A percentile compares a stretch with the other conserved stretches of the same genome.
These are phyloP conservation scores for Magnusiomyces suaveolens DNA, from an alignment of 1,139 yeast genomes.

Conservation along the genomic window DNA sequence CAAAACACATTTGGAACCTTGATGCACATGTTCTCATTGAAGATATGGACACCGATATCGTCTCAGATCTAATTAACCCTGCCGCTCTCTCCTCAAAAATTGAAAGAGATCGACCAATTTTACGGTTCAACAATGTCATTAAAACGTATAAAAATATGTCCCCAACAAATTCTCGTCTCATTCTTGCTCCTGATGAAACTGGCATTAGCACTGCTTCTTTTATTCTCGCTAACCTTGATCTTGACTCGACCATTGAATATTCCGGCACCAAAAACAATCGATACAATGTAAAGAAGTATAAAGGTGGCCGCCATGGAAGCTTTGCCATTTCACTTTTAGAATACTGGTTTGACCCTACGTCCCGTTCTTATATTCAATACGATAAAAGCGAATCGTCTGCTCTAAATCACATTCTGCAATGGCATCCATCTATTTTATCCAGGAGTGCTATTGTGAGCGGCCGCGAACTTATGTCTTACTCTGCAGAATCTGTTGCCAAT, in stretches of 20 bases:
- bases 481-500: conserved; percentile 4
- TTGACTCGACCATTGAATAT: conserved; percentile 2
- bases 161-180: conserved; percentile 45
- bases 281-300: conserved; percentile 2
- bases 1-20: conserved; percentile 76
- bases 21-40: conserved; percentile 57
- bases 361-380: conserved; percentile 55
- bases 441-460: conserved; percentile 65
- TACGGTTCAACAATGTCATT: conserved; percentile 59
- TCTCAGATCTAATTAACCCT: conserved; percentile 47
- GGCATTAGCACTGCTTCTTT: conserved; percentile 62
- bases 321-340: conserved; percentile 61
- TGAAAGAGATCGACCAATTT: conserved; percentile 57
- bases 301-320: conserved; percentile 16
- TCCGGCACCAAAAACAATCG: background rate
- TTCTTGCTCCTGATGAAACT: conserved; percentile 56
- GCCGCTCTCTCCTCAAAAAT: conserved; percentile 46
- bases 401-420: conserved; percentile 72
- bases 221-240: conserved; percentile 52
- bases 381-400: conserved; percentile 49
- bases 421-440: conserved; percentile 79
- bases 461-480: conserved; percentile 23
- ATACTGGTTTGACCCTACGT: conserved; percentile 63
- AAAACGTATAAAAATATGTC: conserved; percentile 55
- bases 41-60: conserved; percentile 51